Conservation (phyloP, 2,329 filamentous ascomycete genomes). For the Orbilia quercus region DNA sequence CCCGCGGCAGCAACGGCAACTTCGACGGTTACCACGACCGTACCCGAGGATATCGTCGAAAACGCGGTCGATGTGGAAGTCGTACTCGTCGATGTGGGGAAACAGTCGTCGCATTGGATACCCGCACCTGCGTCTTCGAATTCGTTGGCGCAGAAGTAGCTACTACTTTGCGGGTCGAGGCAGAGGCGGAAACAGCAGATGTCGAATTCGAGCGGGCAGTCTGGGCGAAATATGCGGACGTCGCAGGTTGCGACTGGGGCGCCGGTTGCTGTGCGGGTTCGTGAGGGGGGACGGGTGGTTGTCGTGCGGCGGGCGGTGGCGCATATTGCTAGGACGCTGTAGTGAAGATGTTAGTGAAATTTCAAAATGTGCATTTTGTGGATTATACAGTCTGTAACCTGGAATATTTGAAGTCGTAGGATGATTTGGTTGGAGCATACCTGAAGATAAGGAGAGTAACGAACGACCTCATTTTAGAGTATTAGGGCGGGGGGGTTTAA, state of each 20-base stretch:
- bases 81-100: background rate
- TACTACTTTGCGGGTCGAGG: background rate
- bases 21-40: background rate
- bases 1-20: background rate
- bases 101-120: constrained; percentile 14
- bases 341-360: constrained; percentile 1
- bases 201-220: constrained; percentile 23
- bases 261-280: background rate
- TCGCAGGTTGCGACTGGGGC: constrained; percentile 17
- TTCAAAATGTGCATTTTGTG: too few species aligned
- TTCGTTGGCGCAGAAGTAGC: constrained; percentile 7
- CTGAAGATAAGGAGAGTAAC: constrained; percentile 23
- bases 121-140: background rate
- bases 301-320: background rate
- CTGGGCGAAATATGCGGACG: constrained; percentile 19
- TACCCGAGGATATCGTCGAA: background rate
- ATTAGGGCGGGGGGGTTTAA: background rate
- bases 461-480: constrained; percentile 30
- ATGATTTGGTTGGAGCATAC: constrained; percentile 1
- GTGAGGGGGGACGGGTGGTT: background rate
- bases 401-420: too few species aligned
- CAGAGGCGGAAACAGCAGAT: constrained; percentile 26
- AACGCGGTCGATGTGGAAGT: background rate
- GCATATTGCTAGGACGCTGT: constrained; percentile 18
- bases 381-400: too few species aligned